These are phyloP conservation scores for Annulohypoxylon stygium DNA, from an alignment of 495 filamentous ascomycete genomes.

Conservation along the genomic window DNA sequence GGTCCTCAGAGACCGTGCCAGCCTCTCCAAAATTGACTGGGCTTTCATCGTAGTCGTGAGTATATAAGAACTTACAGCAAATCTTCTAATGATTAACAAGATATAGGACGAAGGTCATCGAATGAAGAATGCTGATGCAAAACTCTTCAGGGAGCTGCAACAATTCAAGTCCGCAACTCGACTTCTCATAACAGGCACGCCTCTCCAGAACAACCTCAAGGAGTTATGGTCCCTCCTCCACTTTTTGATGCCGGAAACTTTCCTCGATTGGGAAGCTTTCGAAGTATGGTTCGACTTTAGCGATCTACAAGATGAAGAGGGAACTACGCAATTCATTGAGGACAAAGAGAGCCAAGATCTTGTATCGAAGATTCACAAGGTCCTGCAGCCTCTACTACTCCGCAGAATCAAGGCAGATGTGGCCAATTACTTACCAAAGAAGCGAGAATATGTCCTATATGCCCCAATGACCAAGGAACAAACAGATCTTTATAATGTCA, in stretches of 20 bases:
- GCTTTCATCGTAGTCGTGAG: constrained; percentile 94
- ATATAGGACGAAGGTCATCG: constrained; percentile 91
- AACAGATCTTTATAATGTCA: constrained; percentile 89
- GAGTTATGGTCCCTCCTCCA: constrained; percentile 96
- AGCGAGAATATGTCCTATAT: constrained; percentile 94
- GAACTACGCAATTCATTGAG: constrained; percentile 76
- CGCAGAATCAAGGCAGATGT: constrained; percentile 94
- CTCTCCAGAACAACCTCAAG: constrained; percentile 93
- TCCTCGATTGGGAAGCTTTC: constrained; percentile 88
- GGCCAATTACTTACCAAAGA: constrained; percentile 88
- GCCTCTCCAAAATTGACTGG: constrained; percentile 86
- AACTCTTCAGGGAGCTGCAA: constrained; percentile 87
- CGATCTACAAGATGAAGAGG: constrained; percentile 79
- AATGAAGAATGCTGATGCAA: constrained; percentile 96
- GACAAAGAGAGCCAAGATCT: constrained; percentile 85
- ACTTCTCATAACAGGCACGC: constrained; percentile 93
- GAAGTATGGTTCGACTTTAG: constrained; percentile 97
- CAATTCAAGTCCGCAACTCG: constrained; percentile 90
- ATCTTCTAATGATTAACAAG: constrained; percentile 15
- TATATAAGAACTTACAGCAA: constrained; percentile 21
- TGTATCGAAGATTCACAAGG: constrained; percentile 89
- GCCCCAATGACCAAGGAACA: constrained; percentile 90
- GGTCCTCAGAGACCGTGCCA: constrained; percentile 88
- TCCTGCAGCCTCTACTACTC: constrained; percentile 91
- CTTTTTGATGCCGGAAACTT: constrained; percentile 92